These are phyloP conservation scores for Diaporthe vexans DNA, from an alignment of 2,329 filamentous ascomycete species.

Conservation along the genomic window DNA sequence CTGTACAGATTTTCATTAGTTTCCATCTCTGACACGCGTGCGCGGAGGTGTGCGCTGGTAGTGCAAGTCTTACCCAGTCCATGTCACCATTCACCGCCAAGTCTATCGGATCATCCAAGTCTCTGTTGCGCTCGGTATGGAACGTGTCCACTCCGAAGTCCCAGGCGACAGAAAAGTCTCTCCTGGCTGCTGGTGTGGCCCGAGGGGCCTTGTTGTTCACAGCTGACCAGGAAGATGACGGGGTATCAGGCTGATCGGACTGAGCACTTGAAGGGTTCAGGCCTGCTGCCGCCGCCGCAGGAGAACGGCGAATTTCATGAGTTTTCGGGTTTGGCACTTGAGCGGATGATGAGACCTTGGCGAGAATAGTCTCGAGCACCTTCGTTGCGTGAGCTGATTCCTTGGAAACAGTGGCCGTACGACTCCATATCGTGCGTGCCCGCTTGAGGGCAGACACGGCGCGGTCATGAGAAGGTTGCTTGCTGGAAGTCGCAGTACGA, in stretches of 20 bases:
- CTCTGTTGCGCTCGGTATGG: conserved; percentile 27
- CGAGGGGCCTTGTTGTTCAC: conserved; percentile 42
- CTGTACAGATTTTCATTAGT: not conserved
- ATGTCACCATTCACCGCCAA: conserved; percentile 15
- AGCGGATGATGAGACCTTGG: conserved; percentile 47
- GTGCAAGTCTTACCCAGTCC: conserved; percentile 37
- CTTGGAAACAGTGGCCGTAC: conserved; percentile 53
- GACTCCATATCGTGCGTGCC: conserved; percentile 60
- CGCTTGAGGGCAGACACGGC: conserved; percentile 55
- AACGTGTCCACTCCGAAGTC: conserved; percentile 32
- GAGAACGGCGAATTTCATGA: not conserved
- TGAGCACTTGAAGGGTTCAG: not conserved
- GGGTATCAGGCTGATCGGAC: not conserved
- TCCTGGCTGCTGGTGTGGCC: not conserved
- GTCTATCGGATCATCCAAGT: conserved; percentile 16
- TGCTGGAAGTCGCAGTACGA: not conserved
- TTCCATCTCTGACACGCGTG: too few species aligned
- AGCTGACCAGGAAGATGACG: conserved; percentile 18
- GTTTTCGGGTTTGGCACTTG: not conserved
- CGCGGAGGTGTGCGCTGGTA: too few species aligned
- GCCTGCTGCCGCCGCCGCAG: not conserved
- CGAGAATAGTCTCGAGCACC: conserved; percentile 59
- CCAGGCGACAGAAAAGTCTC: conserved; percentile 19
- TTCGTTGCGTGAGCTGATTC: conserved; percentile 60
- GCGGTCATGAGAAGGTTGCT: not conserved